Base-by-base conservation (phyloP, 2,329 filamentous ascomycete species). In the Fusarium sp. region DNA sequence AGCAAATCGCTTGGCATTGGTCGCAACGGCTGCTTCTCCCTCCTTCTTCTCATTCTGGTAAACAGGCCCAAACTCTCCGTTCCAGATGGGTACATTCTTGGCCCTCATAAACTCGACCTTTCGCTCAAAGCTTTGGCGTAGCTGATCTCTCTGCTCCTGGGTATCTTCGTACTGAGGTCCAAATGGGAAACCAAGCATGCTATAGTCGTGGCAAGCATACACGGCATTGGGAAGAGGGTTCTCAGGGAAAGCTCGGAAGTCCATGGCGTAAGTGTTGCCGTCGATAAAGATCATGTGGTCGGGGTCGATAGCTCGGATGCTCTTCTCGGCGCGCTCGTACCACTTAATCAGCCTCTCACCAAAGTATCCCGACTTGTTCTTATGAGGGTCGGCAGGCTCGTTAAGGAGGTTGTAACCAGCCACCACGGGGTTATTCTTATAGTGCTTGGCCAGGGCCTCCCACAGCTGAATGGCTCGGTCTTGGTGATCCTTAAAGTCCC, bases 151-250 rank as follows among this genome's bases (percentile, higher is more conserved):
- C 63, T 90, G 87, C 5, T 85, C 84, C 0, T 77, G 70, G 0
- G 82, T 85, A 6, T 85, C 35, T 0, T 80, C 81, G 63, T 85
- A 90, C 5, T 78, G 80, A 56, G 86, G 84, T 0, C 73, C 5
- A 75, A 80, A 59, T 0, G 82, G 88, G 68, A 90, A 90, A 0
- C 88, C 88, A 76, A 86, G 85, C 68, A 82, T 77, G 42, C 83
- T 84, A 73, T 90, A 90, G 72, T 90, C 88, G 73, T 90, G 88
- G 50, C 88, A 82, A 6, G 85, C 82, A 74, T 89, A 90, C 0
- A 88, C 88, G 2, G 83, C 80, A 69, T 88, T 88, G 0, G 86
- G 86, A 0, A 88, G 79, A 5, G 82, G 73, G 5, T 83, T 77
- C 6, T 82, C 78, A 1, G 84, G 83, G 65, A 86, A 87, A 8